A percentile compares a stretch with the other conserved stretches of the same genome.
phyloP scores from a whole-genome alignment of 495 filamentous ascomycete genomes.

The Friedmanniomyces simplex region DNA sequence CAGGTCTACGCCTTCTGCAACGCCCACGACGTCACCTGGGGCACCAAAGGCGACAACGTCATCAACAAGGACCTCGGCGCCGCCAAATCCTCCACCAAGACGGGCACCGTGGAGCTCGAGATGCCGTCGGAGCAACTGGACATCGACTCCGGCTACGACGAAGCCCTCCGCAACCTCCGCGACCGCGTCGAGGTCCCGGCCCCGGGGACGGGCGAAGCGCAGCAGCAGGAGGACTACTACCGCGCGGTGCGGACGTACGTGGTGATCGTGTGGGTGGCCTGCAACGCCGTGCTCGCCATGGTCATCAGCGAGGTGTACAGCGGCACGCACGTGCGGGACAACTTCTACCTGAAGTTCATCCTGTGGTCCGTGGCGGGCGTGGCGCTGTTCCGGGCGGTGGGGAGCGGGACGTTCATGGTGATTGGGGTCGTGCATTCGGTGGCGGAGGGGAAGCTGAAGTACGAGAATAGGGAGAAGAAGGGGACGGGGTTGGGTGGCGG shows the following conservation, averaged over 20 bases:
- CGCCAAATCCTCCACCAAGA: slow-evolving; percentile 50
- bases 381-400: slow-evolving; percentile 73
- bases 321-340: slow-evolving; percentile 54
- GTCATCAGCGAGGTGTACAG: slow-evolving; percentile 80
- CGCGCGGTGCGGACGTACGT: slow-evolving; percentile 96
- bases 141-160: slow-evolving; percentile 96
- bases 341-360: slow-evolving; percentile 87
- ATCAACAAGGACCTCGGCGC: slow-evolving; percentile 83
- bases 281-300: slow-evolving; percentile 90
- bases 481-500: slow-evolving; percentile 3
- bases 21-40: slow-evolving; percentile 98
- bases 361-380: slow-evolving; percentile 84
- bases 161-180: slow-evolving; percentile 88
- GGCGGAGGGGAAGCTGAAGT: slow-evolving; percentile 72
- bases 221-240: slow-evolving; percentile 97
- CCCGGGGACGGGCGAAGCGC: slow-evolving; percentile 53
- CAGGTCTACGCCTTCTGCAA: slow-evolving; percentile 99
- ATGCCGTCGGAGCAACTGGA: slow-evolving; percentile 98
- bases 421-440: slow-evolving; percentile 73
- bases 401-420: slow-evolving; percentile 68
- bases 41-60: slow-evolving; percentile 96
- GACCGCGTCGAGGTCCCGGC: slow-evolving; percentile 76
- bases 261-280: slow-evolving; percentile 91
- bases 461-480: slow-evolving; percentile 19
- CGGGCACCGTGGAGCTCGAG: slow-evolving; percentile 73